Evolutionary conservation across 1,139 yeast species (phyloP).

Genomic region (Pneumocystis murina): DNA sequence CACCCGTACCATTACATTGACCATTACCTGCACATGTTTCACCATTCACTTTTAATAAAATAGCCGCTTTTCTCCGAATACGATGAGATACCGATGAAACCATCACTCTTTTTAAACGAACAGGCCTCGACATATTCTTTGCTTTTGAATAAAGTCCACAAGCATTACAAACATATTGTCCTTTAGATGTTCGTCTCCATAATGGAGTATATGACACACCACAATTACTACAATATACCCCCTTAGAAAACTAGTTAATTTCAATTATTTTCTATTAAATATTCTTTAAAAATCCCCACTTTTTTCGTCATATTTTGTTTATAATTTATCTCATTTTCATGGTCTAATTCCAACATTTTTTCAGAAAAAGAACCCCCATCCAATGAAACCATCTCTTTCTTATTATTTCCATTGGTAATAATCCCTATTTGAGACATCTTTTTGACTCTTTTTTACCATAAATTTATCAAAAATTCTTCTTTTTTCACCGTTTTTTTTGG

Average conservation of each 20-base stretch:
- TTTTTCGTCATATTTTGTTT: neutral
- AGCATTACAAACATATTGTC: slow-evolving; percentile 55
- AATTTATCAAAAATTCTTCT: neutral
- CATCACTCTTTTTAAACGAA: slow-evolving; percentile 24
- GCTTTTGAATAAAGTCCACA: slow-evolving; percentile 42
- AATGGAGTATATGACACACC: slow-evolving; percentile 55
- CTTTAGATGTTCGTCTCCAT: slow-evolving; percentile 52
- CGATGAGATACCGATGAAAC: neutral
- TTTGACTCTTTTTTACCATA: neutral
- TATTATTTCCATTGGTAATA: neutral
- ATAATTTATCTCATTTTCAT: neutral
- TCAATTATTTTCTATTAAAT: neutral
- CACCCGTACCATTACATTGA: slow-evolving; percentile 9
- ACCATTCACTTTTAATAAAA: neutral
- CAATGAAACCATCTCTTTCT: neutral
- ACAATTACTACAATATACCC: slow-evolving; percentile 38
- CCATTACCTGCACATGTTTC: neutral
- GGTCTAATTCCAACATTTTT: neutral
- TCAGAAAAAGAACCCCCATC: neutral
- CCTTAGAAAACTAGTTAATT: neutral
- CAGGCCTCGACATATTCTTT: slow-evolving; percentile 29
- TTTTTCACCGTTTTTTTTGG: no score
- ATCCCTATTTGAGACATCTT: neutral
- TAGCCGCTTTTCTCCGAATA: neutral
- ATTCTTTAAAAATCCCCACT: neutral